Conservation (phyloP, 768 basidiomycete genomes). For the Strobilomyces dryophilus region DNA sequence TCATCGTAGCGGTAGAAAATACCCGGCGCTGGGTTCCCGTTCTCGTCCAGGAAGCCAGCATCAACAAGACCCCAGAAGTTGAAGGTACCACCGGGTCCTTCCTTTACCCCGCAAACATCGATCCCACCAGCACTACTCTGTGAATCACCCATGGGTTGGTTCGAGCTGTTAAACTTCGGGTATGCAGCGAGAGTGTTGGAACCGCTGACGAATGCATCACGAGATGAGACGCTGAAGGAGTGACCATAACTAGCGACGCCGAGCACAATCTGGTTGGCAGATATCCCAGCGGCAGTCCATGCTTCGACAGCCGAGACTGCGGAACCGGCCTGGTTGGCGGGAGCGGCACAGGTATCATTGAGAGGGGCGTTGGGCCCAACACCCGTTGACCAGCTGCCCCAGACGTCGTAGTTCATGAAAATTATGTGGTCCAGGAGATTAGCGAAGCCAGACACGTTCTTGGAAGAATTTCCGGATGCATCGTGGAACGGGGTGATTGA, state of each 20-base stretch:
- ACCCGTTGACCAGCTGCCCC: conserved; percentile 47
- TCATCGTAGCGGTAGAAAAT: conserved; percentile 56
- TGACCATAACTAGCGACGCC: conserved; percentile 84
- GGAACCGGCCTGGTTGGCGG: conserved; percentile 61
- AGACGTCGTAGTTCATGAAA: conserved; percentile 66
- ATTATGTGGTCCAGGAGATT: conserved; percentile 61
- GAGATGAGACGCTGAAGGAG: conserved; percentile 47
- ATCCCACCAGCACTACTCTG: conserved; percentile 48
- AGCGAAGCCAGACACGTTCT: conserved; percentile 70
- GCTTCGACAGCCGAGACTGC: conserved; percentile 65
- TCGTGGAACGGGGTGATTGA: conserved; percentile 62
- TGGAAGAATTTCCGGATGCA: conserved; percentile 53
- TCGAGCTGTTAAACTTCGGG: conserved; percentile 43
- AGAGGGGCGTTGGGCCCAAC: conserved; percentile 82
- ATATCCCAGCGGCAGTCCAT: conserved; percentile 79
- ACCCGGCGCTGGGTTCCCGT: conserved; percentile 33
- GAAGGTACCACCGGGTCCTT: conserved; percentile 49
- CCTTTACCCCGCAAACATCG: conserved; percentile 51
- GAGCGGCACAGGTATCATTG: conserved; percentile 65
- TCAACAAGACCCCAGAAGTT: conserved; percentile 59
- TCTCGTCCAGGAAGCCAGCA: conserved; percentile 45
- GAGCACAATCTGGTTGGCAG: conserved; percentile 62
- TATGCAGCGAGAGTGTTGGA: conserved; percentile 41
- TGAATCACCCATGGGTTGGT: conserved; percentile 49
- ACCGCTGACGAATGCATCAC: conserved; percentile 33